phyloP scores from a whole-genome alignment of 768 basidiomycete species.

The Boletus fagicola region DNA sequence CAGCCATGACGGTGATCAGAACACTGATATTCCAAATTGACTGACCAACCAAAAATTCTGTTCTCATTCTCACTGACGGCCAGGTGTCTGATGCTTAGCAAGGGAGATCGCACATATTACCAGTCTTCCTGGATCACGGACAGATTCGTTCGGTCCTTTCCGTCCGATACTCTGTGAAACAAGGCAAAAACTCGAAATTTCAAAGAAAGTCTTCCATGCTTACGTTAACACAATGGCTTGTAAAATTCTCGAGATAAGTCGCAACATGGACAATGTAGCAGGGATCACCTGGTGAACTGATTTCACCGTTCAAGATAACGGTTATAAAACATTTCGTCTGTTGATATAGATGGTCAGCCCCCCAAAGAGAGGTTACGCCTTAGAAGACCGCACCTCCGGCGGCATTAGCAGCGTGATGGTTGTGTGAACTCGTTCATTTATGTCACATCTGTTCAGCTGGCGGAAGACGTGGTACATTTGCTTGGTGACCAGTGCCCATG shows the following conservation, averaged over 20 bases:
- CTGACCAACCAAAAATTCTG: constrained; percentile 6
- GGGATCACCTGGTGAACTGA: not conserved
- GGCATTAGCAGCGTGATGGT: not conserved
- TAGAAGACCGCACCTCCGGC: not conserved
- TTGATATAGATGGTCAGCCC: not conserved
- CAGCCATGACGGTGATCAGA: not conserved
- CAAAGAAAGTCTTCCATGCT: constrained; percentile 1
- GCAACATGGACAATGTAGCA: not conserved
- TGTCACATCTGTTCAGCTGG: not conserved
- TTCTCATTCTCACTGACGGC: constrained; percentile 5
- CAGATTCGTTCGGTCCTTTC: not conserved
- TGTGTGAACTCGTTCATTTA: constrained; percentile 3
- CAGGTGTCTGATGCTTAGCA: not conserved
- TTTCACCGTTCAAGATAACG: not conserved
- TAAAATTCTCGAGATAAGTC: not conserved
- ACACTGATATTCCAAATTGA: constrained; percentile 5
- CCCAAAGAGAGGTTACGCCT: not conserved
- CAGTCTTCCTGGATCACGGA: not conserved
- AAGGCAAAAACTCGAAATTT: not conserved
- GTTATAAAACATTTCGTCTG: not conserved
- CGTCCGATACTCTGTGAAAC: constrained; percentile 1
- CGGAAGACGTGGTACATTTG: not conserved
- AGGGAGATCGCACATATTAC: not conserved
- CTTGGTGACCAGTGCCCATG: not conserved
- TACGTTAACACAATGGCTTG: not conserved